phyloP scores from a whole-genome alignment of 225 moss, liverwort and hornwort genomes.

The Anthoceros angustus region DNA sequence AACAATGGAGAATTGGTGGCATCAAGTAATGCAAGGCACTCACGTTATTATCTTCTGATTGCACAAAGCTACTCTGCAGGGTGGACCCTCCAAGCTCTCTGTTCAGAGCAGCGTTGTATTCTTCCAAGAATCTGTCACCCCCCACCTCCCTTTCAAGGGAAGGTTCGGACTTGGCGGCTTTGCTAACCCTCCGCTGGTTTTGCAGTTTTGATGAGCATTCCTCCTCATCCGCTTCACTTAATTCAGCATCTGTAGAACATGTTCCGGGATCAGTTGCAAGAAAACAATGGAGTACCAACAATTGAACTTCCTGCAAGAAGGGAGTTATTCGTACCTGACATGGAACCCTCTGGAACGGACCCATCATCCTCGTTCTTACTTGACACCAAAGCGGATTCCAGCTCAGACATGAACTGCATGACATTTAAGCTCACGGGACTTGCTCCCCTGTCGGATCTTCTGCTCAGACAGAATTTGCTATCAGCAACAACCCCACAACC shows the following conservation, averaged over 20 bases:
- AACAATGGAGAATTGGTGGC: not conserved
- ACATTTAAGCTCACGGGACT: slow-evolving; percentile 54
- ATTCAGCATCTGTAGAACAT: no score
- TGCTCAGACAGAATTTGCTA: not conserved
- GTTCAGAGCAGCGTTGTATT: slow-evolving; percentile 54
- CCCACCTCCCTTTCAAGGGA: slow-evolving; percentile 19
- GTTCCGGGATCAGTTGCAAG: no score
- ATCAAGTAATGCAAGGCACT: not conserved
- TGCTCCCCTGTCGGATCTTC: slow-evolving; percentile 11
- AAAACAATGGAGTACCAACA: no score
- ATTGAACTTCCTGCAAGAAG: no score
- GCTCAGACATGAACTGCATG: slow-evolving; percentile 50
- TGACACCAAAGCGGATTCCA: slow-evolving; percentile 49
- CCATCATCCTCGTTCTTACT: slow-evolving; percentile 26
- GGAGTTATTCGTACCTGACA: slow-evolving; percentile 21
- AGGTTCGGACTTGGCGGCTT: slow-evolving; percentile 19
- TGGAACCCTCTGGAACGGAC: slow-evolving; percentile 24
- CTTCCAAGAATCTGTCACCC: slow-evolving; percentile 34
- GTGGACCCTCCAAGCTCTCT: slow-evolving; percentile 54
- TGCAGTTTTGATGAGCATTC: no score
- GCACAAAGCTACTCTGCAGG: slow-evolving; percentile 56
- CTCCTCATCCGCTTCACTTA: no score
- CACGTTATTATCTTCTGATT: slow-evolving; percentile 14
- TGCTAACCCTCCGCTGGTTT: slow-evolving; percentile 6
- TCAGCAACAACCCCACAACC: not conserved